Evolutionary conservation across 176 grass and related monocot species (phyloP), one percentile per base, ranked within the genome.

Genomic region (Alopecurus myosuroides): DNA sequence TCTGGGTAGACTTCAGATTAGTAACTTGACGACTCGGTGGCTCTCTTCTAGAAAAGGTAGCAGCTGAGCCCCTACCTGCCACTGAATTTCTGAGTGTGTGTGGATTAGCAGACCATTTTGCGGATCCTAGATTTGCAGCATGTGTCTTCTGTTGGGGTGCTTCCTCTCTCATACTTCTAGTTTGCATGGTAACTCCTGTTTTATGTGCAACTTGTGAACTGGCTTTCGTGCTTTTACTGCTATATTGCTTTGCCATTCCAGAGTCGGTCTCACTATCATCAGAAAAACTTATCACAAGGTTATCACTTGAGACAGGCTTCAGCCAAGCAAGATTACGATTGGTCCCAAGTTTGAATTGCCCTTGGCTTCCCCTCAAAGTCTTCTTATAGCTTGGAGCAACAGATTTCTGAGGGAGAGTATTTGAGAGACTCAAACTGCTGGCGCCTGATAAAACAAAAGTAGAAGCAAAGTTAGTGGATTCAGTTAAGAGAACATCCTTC

Each of bases 221-320:
- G 53, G 42, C 80, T 66, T 88, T 92, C n/a, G 39, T 85, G 39
- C 67, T 74, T 57, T 35, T 81, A 34, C 44, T 51, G 81, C 52
- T 64, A 57, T 79, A 60, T 70, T 79, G 75, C 49, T 85, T 89
- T 34, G 79, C 70, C 76, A 85, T 66, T 88, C 82, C 90, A 86
- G 88, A 89, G 75, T 96, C 91, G 14, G 85, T 63, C 81, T 79
- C 97, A 79, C 81, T 89, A 78, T 99, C 97, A 85, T 96, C 93
- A 60, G 97, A 99, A 87, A 99, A 99, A 76, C 64, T 88, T 73
- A 99, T 92, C 44, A 99, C 91, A 80, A 99, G 91, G 81, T 96
- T 96, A 81, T 92, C 86, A 78, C 91, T 86, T 40, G 89, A 22
- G 53, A 84, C 81, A 76, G 88, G 84, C 72, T 99, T 99, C 83